Base-by-base conservation (phyloP, 1,139 yeast species). In the Pichia sp. region DNA sequence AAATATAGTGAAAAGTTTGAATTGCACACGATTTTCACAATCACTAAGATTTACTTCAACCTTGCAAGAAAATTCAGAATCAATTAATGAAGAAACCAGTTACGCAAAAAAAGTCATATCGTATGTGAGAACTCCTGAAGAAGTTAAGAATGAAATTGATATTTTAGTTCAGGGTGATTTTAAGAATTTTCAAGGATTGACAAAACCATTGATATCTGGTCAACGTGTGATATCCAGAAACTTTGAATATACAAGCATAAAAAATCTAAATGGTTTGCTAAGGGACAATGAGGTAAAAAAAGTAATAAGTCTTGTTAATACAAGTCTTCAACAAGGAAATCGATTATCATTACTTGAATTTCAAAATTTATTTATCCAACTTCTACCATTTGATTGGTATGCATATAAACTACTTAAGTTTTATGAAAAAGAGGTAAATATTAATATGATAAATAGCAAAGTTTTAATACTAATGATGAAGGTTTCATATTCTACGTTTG, bases 401-500 rank as follows among this genome's bases (percentile, higher is more conserved):
- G 49, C 51, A 11, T 47, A 50, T 38, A 44, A 34, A 25, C n/a
- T 48, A 16, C 23, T 51, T 2, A 24, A 41, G 30, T 25, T 48
- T 10, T 50, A 52, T 28, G 30, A 43, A 33, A 27, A 29, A 4
- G 37, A 27, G 28, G 30, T 35, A 22, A 30, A 50, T 23, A 40
- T 42, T 16, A 37, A 22, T 11, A 27, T 30, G 10, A n/a, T 31
- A 22, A 36, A 41, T 47, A 28, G 49, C 39, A 45, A 48, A 37
- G 22, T 50, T 6, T 38, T 46, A 20, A 39, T 40, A 11, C 38
- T 50, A 6, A 38, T 58, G 11, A 30, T 59, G 30, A 40, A 42
- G 35, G 39, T 55, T 16, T 47, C 58, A 8, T 51, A 38, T 39
- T 31, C 42, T 23, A 43, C 49, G 43, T 48, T 52, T 41, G 58